Percentiles rank a stretch among this genome's conserved stretches.
Evolutionary conservation across 176 grass and related monocot species (phyloP).

Genomic region (Tillandsia leiboldiana): DNA sequence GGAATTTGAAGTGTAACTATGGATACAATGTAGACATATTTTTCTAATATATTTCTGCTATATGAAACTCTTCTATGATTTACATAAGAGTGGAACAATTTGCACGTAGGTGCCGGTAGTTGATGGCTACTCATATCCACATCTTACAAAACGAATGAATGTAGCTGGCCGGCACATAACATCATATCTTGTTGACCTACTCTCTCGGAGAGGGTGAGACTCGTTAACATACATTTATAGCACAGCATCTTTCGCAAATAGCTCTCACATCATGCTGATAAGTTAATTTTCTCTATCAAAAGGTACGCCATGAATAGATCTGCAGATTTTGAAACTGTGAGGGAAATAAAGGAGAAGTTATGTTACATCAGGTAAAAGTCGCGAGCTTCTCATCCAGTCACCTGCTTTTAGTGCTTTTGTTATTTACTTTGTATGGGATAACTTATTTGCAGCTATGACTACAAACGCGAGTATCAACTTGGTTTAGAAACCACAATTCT

Average conservation of each 20-base stretch:
- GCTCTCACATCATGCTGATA: slow-evolving; percentile 21
- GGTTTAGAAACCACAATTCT: slow-evolving; percentile 97
- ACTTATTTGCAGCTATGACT: slow-evolving; percentile 68
- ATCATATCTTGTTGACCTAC: slow-evolving; percentile 89
- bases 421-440: slow-evolving; percentile 15
- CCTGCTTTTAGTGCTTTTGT: not conserved
- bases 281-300: slow-evolving; percentile 10
- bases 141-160: slow-evolving; percentile 99
- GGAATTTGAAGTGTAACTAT: not conserved
- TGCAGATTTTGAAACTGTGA: slow-evolving; percentile 93
- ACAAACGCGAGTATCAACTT: slow-evolving; percentile 91
- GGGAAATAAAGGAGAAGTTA: slow-evolving; percentile 93
- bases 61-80: not conserved
- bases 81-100: slow-evolving; percentile 5
- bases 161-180: slow-evolving; percentile 98
- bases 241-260: not conserved
- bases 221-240: slow-evolving; percentile 15
- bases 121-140: slow-evolving; percentile 92
- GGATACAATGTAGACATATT: not conserved
- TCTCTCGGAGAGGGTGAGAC: slow-evolving; percentile 90
- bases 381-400: not conserved
- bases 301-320: slow-evolving; percentile 97
- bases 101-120: slow-evolving; percentile 77
- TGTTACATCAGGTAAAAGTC: slow-evolving; percentile 71
- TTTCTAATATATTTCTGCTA: not conserved